Evolutionary conservation across 2,329 filamentous ascomycete genomes (phyloP).

Genomic region (Fusarium sp.): DNA sequence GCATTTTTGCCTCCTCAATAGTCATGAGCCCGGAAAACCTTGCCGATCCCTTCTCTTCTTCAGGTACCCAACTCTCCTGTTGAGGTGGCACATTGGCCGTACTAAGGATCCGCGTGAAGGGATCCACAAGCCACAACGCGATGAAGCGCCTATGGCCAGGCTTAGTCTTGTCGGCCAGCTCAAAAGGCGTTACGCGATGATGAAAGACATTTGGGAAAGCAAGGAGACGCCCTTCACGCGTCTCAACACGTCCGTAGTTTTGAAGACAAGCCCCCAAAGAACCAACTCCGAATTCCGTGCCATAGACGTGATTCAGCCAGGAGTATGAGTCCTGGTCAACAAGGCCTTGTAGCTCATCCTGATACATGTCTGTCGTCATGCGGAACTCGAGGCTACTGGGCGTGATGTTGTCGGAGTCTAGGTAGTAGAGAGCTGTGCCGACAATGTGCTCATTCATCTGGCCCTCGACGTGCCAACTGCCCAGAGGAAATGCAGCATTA

Average conservation of each 20-base stretch:
- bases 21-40: conserved; percentile 21
- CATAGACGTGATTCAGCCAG: conserved; percentile 36
- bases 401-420: conserved; percentile 43
- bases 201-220: conserved; percentile 40
- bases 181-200: conserved; percentile 52
- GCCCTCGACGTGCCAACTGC: conserved; percentile 46
- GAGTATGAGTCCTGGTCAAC: not conserved
- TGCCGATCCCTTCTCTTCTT: not conserved
- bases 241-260: conserved; percentile 36
- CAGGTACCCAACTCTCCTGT: conserved; percentile 44
- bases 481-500: conserved; percentile 42
- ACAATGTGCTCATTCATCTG: conserved; percentile 50
- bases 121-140: conserved; percentile 69
- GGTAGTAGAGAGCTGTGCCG: conserved; percentile 48
- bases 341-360: not conserved
- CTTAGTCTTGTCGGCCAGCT: conserved; percentile 60
- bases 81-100: conserved; percentile 54
- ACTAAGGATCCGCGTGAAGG: conserved; percentile 54
- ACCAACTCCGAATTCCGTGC: rapidly evolving
- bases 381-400: conserved; percentile 38
- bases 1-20: not conserved
- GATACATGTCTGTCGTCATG: conserved; percentile 19
- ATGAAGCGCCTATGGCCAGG: conserved; percentile 68
- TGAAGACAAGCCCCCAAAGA: conserved; percentile 9
- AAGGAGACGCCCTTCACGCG: not conserved